Evolutionary conservation across 768 basidiomycete genomes (phyloP).

Genomic region (Pleurotus djamor): DNA sequence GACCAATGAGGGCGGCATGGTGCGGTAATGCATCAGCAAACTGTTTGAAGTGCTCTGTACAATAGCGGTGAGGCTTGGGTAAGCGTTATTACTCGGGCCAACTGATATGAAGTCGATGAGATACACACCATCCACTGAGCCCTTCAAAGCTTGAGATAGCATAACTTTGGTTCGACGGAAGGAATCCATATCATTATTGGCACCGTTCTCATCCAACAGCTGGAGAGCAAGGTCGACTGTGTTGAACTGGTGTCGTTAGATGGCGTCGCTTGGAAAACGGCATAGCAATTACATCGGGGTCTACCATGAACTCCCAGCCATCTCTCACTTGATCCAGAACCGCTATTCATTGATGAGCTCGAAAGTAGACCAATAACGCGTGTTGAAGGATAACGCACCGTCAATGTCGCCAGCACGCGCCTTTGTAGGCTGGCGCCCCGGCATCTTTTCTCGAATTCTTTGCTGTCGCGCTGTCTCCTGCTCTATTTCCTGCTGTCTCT

Average conservation of each 20-base stretch:
- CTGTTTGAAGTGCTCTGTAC: conserved; percentile 83
- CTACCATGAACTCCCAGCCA: conserved; percentile 87
- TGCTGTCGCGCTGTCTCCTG: conserved; percentile 66
- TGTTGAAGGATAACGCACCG: conserved; percentile 35
- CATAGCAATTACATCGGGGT: conserved; percentile 62
- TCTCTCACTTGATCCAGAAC: conserved; percentile 84
- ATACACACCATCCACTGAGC: conserved; percentile 82
- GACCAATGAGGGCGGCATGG: conserved; percentile 74
- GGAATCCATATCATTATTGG: conserved; percentile 72
- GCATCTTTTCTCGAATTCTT: conserved; percentile 65
- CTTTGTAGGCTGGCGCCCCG: conserved; percentile 52
- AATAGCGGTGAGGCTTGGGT: conserved; percentile 9
- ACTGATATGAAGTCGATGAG: neutral
- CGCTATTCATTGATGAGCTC: conserved; percentile 39
- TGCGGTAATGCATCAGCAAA: conserved; percentile 94
- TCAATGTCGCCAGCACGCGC: conserved; percentile 81
- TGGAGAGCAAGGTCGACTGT: conserved; percentile 91
- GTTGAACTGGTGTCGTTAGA: conserved; percentile 64
- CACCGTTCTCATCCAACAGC: conserved; percentile 74
- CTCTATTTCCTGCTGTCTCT: conserved; percentile 59
- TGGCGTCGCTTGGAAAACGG: conserved; percentile 6
- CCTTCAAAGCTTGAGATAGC: conserved; percentile 78
- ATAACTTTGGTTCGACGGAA: conserved; percentile 76
- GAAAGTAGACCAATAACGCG: conserved; percentile 1
- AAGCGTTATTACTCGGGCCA: neutral